Percentiles rank a stretch among this genome's conserved stretches.
Evolutionary conservation across 495 filamentous ascomycete genomes (phyloP).

Genomic region (Glutinoglossum americanum): DNA sequence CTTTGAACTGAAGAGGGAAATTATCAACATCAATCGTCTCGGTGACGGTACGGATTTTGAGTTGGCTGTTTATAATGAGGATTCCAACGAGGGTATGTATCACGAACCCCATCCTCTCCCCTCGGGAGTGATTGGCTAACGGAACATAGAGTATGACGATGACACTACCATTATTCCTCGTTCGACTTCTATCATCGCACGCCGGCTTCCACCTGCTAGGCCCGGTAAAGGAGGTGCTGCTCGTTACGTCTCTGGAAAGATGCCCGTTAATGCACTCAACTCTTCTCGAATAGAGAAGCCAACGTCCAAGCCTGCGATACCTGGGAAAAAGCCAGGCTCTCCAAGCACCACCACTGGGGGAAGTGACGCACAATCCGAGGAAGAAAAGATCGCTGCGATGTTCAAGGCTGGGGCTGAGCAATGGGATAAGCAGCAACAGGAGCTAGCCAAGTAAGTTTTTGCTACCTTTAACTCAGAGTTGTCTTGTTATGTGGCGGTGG

Average conservation of each 20-base stretch:
- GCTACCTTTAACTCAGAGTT: neutral
- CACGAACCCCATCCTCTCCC: slow-evolving; percentile 1
- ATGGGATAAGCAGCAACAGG: slow-evolving; percentile 72
- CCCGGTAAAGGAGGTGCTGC: slow-evolving; percentile 72
- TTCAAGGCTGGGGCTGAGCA: slow-evolving; percentile 66
- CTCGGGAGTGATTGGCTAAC: neutral
- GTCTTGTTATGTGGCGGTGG: neutral
- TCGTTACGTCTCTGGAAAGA: slow-evolving; percentile 91
- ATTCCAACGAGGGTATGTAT: slow-evolving; percentile 69
- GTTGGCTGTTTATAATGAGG: slow-evolving; percentile 75
- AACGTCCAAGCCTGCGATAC: slow-evolving; percentile 24
- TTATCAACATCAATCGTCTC: slow-evolving; percentile 77
- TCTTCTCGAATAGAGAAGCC: slow-evolving; percentile 48
- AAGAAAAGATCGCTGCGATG: slow-evolving; percentile 77
- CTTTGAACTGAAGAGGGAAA: slow-evolving; percentile 95
- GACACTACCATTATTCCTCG: slow-evolving; percentile 89
- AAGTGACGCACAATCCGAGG: slow-evolving; percentile 59
- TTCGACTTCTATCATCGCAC: slow-evolving; percentile 80
- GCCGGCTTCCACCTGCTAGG: slow-evolving; percentile 61
- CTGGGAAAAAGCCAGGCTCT: slow-evolving; percentile 18
- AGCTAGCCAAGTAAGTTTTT: slow-evolving; percentile 72
- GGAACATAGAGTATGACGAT: slow-evolving; percentile 65
- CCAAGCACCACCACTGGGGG: slow-evolving; percentile 36
- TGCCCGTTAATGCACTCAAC: slow-evolving; percentile 76
- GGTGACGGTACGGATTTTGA: slow-evolving; percentile 97